phyloP scores from a whole-genome alignment of 768 basidiomycete genomes.

The Kwoniella heveanensis region DNA sequence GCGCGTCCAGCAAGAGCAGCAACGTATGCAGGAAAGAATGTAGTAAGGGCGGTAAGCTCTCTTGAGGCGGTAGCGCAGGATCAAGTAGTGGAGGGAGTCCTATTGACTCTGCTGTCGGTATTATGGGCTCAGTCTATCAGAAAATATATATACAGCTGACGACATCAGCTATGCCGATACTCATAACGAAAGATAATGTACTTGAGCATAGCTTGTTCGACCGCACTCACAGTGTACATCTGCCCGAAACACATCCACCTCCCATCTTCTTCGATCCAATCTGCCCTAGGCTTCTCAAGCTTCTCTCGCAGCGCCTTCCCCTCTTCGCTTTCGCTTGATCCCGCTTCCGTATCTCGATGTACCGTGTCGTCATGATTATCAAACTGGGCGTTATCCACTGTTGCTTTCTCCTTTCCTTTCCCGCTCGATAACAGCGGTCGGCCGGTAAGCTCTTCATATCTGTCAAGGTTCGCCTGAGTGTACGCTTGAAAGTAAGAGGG shows the following conservation, averaged over 20 bases:
- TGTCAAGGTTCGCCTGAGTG: conserved; percentile 27
- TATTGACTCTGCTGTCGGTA: conserved; percentile 36
- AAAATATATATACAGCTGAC: neutral
- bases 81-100: conserved; percentile 36
- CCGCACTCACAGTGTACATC: conserved; percentile 32
- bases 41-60: conserved; percentile 38
- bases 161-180: neutral
- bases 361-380: conserved; percentile 9
- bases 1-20: conserved; percentile 36
- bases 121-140: conserved; percentile 31
- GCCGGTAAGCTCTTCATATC: conserved; percentile 25
- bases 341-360: conserved; percentile 7
- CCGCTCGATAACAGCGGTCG: conserved; percentile 7
- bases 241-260: conserved; percentile 49
- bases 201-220: neutral
- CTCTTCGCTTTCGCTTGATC: conserved; percentile 14
- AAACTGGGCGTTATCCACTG: neutral
- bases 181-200: too few relatives aligned
- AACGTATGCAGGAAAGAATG: conserved; percentile 49
- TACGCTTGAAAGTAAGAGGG: conserved; percentile 39
- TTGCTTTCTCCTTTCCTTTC: conserved; percentile 20
- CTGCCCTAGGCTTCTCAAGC: conserved; percentile 33
- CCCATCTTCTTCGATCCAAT: conserved; percentile 46
- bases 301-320: conserved; percentile 15
- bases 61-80: conserved; percentile 32